Conservation (phyloP, 2,329 filamentous ascomycete genomes). For the Diaporthe sp. region DNA sequence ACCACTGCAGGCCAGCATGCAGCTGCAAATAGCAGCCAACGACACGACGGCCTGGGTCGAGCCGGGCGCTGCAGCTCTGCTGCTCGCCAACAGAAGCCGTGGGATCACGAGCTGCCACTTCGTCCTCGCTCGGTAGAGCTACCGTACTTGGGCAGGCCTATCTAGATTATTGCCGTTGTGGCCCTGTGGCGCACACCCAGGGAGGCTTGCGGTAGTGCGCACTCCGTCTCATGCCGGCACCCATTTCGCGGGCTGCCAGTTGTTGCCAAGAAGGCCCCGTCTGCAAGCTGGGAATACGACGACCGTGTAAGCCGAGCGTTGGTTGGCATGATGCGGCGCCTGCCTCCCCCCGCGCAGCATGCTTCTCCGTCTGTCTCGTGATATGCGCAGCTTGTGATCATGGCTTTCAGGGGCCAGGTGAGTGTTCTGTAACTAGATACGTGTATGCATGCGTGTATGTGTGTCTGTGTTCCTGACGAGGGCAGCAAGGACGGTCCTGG, state of each 20-base stretch:
- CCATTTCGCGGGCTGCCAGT: conserved; percentile 20
- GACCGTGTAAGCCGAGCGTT: conserved; percentile 16
- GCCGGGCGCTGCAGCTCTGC: conserved; percentile 5
- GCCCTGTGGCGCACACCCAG: background rate
- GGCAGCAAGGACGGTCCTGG: conserved; percentile 11
- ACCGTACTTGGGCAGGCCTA: background rate
- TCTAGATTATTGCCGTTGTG: background rate
- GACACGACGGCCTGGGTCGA: background rate
- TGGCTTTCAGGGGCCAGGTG: background rate
- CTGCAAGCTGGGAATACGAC: background rate
- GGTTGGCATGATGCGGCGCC: background rate
- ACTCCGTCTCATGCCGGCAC: conserved; percentile 20
- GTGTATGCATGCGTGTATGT: background rate
- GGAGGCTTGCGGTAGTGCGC: background rate
- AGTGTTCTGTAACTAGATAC: background rate
- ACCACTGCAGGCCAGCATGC: conserved; percentile 1
- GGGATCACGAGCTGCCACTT: background rate
- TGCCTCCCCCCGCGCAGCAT: background rate
- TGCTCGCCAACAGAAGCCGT: background rate
- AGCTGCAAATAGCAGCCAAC: background rate
- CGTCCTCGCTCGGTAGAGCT: background rate
- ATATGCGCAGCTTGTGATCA: conserved; percentile 11
- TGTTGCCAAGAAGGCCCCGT: background rate
- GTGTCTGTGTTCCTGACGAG: background rate
- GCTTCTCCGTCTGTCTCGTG: background rate